Conservation (phyloP, 768 basidiomycete species). For the Boletellus sp. region DNA sequence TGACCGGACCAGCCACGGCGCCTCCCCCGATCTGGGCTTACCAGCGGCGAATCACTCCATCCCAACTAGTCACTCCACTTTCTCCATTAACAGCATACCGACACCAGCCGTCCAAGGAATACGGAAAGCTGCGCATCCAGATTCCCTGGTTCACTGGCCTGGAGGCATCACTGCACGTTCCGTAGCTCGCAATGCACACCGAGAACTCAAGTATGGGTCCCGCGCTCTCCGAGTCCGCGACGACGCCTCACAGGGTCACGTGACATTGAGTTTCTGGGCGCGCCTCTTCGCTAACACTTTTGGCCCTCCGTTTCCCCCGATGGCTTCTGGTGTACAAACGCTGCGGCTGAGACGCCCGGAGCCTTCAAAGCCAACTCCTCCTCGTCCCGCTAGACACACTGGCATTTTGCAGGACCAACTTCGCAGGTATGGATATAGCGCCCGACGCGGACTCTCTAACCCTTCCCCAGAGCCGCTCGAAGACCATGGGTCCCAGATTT, state of each 20-base stretch:
- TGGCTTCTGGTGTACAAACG: constrained; percentile 46
- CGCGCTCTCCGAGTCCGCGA: neutral
- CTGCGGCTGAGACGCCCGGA: constrained; percentile 50
- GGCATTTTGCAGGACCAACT: constrained; percentile 80
- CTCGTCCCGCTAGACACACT: constrained; percentile 45
- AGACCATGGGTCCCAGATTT: constrained; percentile 86
- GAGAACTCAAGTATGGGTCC: neutral
- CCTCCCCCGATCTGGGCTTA: constrained; percentile 31
- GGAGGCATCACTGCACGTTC: neutral
- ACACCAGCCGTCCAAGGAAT: neutral
- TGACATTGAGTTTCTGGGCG: too few relatives aligned
- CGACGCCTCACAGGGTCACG: constrained; percentile 8
- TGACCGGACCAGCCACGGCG: constrained; percentile 21
- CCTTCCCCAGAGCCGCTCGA: constrained; percentile 50
- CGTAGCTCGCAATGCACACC: neutral
- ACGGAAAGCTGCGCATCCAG: neutral
- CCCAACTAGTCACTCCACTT: constrained; percentile 17
- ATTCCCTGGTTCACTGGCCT: neutral
- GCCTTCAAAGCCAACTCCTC: constrained; percentile 17
- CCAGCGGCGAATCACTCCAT: constrained; percentile 23
- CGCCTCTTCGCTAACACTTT: too few relatives aligned
- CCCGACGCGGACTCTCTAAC: constrained; percentile 8
- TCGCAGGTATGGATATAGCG: constrained; percentile 48
- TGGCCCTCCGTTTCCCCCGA: constrained; percentile 14
- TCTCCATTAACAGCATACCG: neutral